Evolutionary conservation across 805 yeast genomes (phyloP), one percentile per base, ranked within the genome.

Genomic region (Ogataea glucozyma): DNA sequence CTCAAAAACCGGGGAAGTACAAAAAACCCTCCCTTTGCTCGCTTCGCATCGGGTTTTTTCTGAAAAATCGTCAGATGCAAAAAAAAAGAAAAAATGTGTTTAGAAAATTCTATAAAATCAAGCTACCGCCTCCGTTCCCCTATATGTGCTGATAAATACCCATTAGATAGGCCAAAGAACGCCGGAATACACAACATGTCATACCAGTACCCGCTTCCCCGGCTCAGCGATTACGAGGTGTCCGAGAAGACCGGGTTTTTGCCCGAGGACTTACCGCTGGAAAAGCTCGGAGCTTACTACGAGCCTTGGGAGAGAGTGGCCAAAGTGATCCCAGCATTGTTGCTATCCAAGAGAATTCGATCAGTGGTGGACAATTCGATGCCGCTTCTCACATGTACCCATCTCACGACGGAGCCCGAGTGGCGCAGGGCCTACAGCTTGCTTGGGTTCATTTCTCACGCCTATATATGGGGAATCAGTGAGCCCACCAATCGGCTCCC

Each of bases 401-500:
- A 71, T 4, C 66, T 84, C 26, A 47, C 61, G 18, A 35, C 70
- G 4, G 73, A 67, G 30, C 69, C 69, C 9, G 83, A 87, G 51
- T 72, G 73, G 58, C 75, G 95, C 60, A 73, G 97, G 54, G 97
- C 97, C 0, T 86, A 86, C 63, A 80, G 85, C 13, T 68, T 88
- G 2, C 70, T 90, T 21, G 83, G 91, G 10, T 90, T 89, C 56
- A 62, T 91, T 33, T 76, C 88, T 2, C 96, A 90, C 62, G 95
- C 93, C 1, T 90, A 90, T 59, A 81, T 90, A 18, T 90, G 98
- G 98, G 84, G 88, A 1, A 78, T 78, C 16, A 79, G 78, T 42
- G 61, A 63, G 35, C 85, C 95, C 13, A 62, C 66, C 10, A 82
- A 84, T 47, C 69, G 64, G 31, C 62, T 91, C 12, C 97, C 97